Percentiles rank a stretch among this genome's conserved stretches.
These are phyloP conservation scores for Paracoccidioides lutzii DNA, from an alignment of 2,329 filamentous ascomycete species.

Conservation along the genomic window DNA sequence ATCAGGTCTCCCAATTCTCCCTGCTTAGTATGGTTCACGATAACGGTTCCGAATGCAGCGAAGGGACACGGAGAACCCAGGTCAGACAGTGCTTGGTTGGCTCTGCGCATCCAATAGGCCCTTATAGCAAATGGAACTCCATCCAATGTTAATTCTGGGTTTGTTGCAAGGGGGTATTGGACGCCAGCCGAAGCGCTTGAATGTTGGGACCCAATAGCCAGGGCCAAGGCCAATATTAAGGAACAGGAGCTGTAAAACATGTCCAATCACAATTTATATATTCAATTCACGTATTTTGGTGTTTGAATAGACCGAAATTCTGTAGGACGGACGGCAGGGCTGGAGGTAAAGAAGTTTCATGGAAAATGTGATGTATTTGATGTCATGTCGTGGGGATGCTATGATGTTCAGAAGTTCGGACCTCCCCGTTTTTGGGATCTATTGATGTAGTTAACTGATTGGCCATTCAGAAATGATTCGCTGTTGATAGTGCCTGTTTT, in stretches of 20 bases:
- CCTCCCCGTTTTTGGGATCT: no score
- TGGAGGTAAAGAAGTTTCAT: no score
- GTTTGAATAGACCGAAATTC: background rate
- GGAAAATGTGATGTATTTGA: no score
- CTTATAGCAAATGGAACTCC: conserved; percentile 29
- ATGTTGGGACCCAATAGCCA: background rate
- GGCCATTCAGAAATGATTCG: no score
- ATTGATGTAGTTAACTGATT: no score
- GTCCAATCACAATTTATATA: background rate
- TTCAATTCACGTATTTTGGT: background rate
- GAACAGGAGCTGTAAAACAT: background rate
- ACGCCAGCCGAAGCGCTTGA: background rate
- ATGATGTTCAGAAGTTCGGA: no score
- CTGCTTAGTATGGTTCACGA: conserved; percentile 42
- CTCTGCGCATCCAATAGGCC: conserved; percentile 41
- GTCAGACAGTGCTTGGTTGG: conserved; percentile 35
- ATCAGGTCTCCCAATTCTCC: conserved; percentile 23
- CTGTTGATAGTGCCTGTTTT: no score
- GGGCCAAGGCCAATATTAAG: background rate
- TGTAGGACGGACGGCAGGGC: no score
- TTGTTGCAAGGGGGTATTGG: background rate
- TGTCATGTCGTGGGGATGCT: no score
- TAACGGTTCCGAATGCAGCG: conserved; percentile 40
- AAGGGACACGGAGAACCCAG: conserved; percentile 39
- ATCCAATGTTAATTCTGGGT: conserved; percentile 15